These are phyloP conservation scores for Sabuloglossum arenarium DNA, from an alignment of 495 filamentous ascomycete species.

Conservation along the genomic window DNA sequence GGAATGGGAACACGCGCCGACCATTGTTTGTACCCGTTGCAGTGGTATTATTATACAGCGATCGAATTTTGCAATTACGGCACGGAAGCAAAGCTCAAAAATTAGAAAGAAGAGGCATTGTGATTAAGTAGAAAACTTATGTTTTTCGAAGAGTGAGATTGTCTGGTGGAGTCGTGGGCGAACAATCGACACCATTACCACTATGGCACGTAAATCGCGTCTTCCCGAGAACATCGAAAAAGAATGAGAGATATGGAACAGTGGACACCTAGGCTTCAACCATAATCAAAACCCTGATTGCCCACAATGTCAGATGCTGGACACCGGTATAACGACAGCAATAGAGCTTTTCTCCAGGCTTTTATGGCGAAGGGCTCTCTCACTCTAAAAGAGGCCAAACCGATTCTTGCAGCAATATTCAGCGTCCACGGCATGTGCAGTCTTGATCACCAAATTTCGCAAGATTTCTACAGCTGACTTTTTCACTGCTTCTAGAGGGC, in stretches of 20 bases:
- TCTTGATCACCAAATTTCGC: background rate
- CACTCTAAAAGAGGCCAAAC: conserved; percentile 50
- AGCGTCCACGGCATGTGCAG: conserved; percentile 25
- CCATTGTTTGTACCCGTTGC: too few species aligned
- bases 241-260: background rate
- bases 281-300: background rate
- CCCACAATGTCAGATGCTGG: conserved; percentile 3
- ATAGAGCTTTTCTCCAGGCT: conserved; percentile 86
- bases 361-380: conserved; percentile 60
- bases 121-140: background rate
- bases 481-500: conserved; percentile 14
- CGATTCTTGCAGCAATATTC: conserved; percentile 57
- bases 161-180: background rate
- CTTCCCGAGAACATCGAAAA: background rate
- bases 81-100: too few species aligned
- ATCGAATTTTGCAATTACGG: too few species aligned
- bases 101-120: background rate
- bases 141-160: background rate
- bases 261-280: background rate
- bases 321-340: conserved; percentile 30
- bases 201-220: background rate
- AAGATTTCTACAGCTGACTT: background rate
- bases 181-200: background rate
- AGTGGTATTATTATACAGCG: too few species aligned
- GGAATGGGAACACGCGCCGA: background rate